A percentile compares a stretch with the other conserved stretches of the same genome.
Evolutionary conservation across 2,329 filamentous ascomycete genomes (phyloP).

Genomic region (Cladosporium sp.): DNA sequence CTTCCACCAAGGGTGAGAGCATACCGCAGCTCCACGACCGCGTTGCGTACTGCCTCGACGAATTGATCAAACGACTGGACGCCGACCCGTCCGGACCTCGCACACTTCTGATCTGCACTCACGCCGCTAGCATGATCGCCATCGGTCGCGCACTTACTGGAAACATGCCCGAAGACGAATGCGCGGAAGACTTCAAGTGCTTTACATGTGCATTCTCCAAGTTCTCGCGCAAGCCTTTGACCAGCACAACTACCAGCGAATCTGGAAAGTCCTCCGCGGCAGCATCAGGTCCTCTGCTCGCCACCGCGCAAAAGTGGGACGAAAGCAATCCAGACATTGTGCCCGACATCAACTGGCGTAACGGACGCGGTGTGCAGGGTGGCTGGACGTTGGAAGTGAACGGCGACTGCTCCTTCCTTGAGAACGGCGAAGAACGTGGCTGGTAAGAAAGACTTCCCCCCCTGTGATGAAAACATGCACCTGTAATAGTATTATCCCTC

Average conservation of each 20-base stretch:
- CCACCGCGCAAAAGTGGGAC: slow-evolving; percentile 23
- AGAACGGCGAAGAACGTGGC: slow-evolving; percentile 76
- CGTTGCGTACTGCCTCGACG: slow-evolving; percentile 63
- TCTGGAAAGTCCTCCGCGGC: neutral
- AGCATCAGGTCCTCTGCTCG: neutral
- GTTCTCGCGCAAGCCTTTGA: slow-evolving; percentile 47
- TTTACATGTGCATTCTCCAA: slow-evolving; percentile 78
- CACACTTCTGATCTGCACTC: slow-evolving; percentile 76
- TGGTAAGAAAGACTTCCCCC: slow-evolving; percentile 57
- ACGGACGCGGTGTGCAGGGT: slow-evolving; percentile 61
- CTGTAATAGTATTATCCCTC: slow-evolving; percentile 1
- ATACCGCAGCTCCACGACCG: slow-evolving; percentile 77
- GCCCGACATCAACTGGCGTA: slow-evolving; percentile 51
- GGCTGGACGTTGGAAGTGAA: slow-evolving; percentile 78
- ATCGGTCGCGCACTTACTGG: slow-evolving; percentile 80
- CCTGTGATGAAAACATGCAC: neutral
- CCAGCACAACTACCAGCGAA: slow-evolving; percentile 15
- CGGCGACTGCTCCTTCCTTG: slow-evolving; percentile 80
- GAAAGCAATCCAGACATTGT: slow-evolving; percentile 31
- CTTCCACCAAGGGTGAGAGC: slow-evolving; percentile 72
- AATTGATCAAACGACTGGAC: slow-evolving; percentile 71
- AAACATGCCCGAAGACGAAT: slow-evolving; percentile 64
- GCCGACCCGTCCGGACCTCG: slow-evolving; percentile 57
- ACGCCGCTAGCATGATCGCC: slow-evolving; percentile 85
- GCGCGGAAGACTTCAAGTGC: slow-evolving; percentile 75